Conservation (phyloP, 768 basidiomycete genomes). For the Suillus weaverae region DNA sequence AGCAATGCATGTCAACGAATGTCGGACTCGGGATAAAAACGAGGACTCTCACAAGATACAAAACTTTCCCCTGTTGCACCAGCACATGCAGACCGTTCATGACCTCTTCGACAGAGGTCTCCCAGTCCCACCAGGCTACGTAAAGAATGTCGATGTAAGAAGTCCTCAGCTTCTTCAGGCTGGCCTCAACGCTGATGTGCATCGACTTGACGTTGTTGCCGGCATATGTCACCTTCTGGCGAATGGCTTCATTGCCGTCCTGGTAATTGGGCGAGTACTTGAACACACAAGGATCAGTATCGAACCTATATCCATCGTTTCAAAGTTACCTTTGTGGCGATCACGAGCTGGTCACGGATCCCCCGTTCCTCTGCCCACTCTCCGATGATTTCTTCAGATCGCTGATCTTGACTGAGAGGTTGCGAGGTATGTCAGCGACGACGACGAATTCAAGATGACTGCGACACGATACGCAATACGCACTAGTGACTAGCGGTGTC, state of each 20-base stretch:
- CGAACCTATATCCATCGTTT: background rate
- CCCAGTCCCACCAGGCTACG: constrained; percentile 35
- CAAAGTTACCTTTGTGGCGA: constrained; percentile 40
- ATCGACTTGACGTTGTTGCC: constrained; percentile 53
- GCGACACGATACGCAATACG: constrained; percentile 8
- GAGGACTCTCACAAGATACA: constrained; percentile 32
- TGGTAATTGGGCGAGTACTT: constrained; percentile 26
- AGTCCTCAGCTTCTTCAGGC: constrained; percentile 47
- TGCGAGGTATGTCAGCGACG: background rate
- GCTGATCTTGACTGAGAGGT: constrained; percentile 36
- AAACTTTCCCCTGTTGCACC: constrained; percentile 40
- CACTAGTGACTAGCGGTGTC: constrained; percentile 49
- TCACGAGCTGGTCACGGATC: constrained; percentile 45
- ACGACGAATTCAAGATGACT: background rate
- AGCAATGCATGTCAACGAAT: constrained; percentile 12
- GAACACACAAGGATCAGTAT: background rate
- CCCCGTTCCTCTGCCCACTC: constrained; percentile 46
- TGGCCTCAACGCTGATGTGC: constrained; percentile 38
- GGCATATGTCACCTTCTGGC: constrained; percentile 38
- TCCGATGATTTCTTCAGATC: constrained; percentile 45
- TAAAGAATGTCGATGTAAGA: constrained; percentile 49
- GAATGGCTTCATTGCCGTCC: constrained; percentile 11
- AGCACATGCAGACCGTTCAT: constrained; percentile 40
- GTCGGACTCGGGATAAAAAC: constrained; percentile 18
- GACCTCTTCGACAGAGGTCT: constrained; percentile 41